These are phyloP conservation scores for Mycena citricolor DNA, from an alignment of 1,284 basidiomycete species.

Conservation along the genomic window DNA sequence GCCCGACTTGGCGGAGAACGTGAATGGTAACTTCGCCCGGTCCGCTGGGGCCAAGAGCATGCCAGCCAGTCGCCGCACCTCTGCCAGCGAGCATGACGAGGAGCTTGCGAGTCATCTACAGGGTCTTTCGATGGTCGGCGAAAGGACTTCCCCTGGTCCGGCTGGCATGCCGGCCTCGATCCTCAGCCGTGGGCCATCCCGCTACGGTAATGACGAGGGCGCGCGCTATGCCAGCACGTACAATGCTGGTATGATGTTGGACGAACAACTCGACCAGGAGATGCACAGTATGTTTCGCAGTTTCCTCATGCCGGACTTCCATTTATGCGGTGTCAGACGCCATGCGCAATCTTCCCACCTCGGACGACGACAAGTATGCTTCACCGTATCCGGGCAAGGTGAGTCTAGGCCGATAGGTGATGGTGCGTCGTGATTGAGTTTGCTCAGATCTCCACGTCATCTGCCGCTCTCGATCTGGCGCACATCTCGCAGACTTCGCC, in stretches of 20 bases:
- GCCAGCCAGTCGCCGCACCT: conserved; percentile 83
- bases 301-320: conserved; percentile 13
- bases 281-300: conserved; percentile 74
- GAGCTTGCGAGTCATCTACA: conserved; percentile 75
- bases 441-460: conserved; percentile 84
- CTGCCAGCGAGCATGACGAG: conserved; percentile 77
- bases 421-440: too few species aligned
- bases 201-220: conserved; percentile 54
- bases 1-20: conserved; percentile 53
- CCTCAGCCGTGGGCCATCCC: conserved; percentile 45
- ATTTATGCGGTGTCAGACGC: conserved; percentile 58
- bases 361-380: conserved; percentile 86
- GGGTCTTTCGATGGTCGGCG: conserved; percentile 62
- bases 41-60: conserved; percentile 79
- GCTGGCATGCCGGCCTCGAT: conserved; percentile 50
- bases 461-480: conserved; percentile 90
- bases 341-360: conserved; percentile 87
- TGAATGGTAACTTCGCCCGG: conserved; percentile 56
- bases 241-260: conserved; percentile 84
- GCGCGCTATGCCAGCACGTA: conserved; percentile 57
- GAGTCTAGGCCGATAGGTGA: too few species aligned
- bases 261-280: conserved; percentile 87
- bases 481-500: conserved; percentile 83
- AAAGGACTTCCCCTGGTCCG: conserved; percentile 55
- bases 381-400: conserved; percentile 71